Conservation (phyloP, 148 eudicot genomes). For the Cornus florida region DNA sequence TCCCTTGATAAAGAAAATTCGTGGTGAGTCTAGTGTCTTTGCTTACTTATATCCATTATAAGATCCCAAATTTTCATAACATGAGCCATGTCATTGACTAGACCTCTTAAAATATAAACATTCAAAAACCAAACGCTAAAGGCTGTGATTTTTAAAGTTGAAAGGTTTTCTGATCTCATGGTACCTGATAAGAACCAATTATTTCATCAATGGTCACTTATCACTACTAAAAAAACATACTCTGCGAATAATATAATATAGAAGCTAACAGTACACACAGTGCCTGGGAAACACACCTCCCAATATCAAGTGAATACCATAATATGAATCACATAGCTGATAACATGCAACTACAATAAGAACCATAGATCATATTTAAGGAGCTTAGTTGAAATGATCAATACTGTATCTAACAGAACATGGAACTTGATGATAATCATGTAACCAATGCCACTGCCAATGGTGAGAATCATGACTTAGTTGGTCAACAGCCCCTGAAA, state of each 20-base stretch:
- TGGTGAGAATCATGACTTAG: neutral
- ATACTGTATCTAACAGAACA: neutral
- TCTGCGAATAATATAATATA: neutral
- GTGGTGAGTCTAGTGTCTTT: too few species aligned
- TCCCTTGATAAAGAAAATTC: neutral
- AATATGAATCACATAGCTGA: neutral
- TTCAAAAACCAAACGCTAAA: too few species aligned
- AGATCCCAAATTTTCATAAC: too few species aligned
- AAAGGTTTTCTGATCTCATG: too few species aligned
- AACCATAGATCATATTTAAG: neutral
- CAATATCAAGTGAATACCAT: neutral
- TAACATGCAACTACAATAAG: neutral
- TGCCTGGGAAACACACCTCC: neutral
- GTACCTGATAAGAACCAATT: too few species aligned
- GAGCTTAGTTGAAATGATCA: neutral
- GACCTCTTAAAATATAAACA: too few species aligned
- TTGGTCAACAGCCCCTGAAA: neutral
- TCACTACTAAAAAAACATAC: neutral
- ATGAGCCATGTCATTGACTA: too few species aligned
- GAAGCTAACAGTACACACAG: neutral
- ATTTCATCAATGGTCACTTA: neutral
- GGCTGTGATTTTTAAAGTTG: too few species aligned
- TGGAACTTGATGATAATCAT: too few species aligned
- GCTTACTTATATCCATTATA: too few species aligned
- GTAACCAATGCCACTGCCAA: neutral